Percentiles rank a stretch among this genome's conserved stretches.
Evolutionary conservation across 129 eudicot species (phyloP).

Genomic region (Cynara cardunculus): DNA sequence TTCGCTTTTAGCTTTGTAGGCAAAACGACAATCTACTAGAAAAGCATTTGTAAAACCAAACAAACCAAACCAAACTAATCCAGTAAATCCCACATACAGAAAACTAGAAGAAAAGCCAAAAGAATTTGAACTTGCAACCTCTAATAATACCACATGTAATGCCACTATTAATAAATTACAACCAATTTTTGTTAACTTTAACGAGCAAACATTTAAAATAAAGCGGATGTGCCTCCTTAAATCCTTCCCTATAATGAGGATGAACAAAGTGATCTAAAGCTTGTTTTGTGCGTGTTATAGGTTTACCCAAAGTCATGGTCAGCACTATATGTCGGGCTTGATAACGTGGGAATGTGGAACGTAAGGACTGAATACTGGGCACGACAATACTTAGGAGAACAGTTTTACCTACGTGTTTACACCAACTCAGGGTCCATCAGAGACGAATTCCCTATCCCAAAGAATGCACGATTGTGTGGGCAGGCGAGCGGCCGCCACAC

Average conservation of each 20-base stretch:
- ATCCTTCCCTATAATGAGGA: too few species aligned
- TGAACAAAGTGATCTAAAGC: background rate
- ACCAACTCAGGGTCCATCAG: slow-evolving; percentile 71
- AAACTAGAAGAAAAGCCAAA: too few species aligned
- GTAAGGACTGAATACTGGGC: slow-evolving; percentile 87
- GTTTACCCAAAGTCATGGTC: slow-evolving; percentile 94
- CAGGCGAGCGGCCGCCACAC: slow-evolving; percentile 78
- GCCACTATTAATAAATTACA: background rate
- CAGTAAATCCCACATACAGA: too few species aligned
- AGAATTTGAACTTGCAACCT: background rate
- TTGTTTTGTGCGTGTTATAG: slow-evolving; percentile 25
- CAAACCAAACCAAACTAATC: background rate
- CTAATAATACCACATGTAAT: background rate
- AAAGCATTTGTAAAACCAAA: too few species aligned
- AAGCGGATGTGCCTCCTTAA: too few species aligned
- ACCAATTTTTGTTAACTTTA: too few species aligned
- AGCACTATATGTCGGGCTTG: slow-evolving; percentile 71
- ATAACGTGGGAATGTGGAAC: slow-evolving; percentile 98
- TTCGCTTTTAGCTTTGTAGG: background rate
- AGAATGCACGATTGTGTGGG: slow-evolving; percentile 81
- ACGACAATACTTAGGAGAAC: slow-evolving; percentile 89
- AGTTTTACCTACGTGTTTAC: slow-evolving; percentile 73
- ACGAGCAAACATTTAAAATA: too few species aligned
- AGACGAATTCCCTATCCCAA: slow-evolving; percentile 89
- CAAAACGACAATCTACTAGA: background rate